Percentiles rank a stretch among this genome's conserved stretches.
phyloP scores from a whole-genome alignment of 805 yeast genomes.

The Nakazawaea molendinolei region DNA sequence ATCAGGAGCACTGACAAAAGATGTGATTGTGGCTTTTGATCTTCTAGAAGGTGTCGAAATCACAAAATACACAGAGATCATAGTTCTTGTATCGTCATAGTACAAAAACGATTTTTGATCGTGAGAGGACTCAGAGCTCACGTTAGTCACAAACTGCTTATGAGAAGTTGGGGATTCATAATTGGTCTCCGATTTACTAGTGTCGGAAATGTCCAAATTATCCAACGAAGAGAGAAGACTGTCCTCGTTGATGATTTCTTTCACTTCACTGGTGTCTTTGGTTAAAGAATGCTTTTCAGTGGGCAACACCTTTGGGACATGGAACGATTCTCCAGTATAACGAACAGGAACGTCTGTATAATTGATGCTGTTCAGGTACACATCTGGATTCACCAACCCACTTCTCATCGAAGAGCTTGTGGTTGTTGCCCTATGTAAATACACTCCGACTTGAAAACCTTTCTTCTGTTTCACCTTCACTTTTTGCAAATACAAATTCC shows the following conservation, averaged over 20 bases:
- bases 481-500: constrained; percentile 51
- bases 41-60: constrained; percentile 48
- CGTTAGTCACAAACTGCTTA: too few relatives aligned
- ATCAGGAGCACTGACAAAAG: constrained; percentile 51
- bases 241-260: constrained; percentile 21
- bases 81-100: constrained; percentile 40
- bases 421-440: constrained; percentile 41
- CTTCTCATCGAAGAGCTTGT: constrained; percentile 31
- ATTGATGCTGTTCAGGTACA: constrained; percentile 23
- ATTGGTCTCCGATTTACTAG: background rate
- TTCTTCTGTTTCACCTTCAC: constrained; percentile 30
- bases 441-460: constrained; percentile 48
- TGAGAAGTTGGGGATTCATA: constrained; percentile 6
- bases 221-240: constrained; percentile 14
- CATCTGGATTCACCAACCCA: constrained; percentile 33
- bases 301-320: background rate
- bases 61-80: constrained; percentile 43
- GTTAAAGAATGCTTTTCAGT: background rate
- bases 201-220: constrained; percentile 18
- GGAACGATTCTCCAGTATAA: constrained; percentile 11
- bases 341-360: constrained; percentile 18
- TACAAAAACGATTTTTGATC: constrained; percentile 24
- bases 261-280: constrained; percentile 15
- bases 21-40: constrained; percentile 37
- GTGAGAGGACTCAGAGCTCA: too few relatives aligned